Evolutionary conservation across 164 flowering plant genomes (phyloP).

Genomic region (Euptelea pleiosperma): DNA sequence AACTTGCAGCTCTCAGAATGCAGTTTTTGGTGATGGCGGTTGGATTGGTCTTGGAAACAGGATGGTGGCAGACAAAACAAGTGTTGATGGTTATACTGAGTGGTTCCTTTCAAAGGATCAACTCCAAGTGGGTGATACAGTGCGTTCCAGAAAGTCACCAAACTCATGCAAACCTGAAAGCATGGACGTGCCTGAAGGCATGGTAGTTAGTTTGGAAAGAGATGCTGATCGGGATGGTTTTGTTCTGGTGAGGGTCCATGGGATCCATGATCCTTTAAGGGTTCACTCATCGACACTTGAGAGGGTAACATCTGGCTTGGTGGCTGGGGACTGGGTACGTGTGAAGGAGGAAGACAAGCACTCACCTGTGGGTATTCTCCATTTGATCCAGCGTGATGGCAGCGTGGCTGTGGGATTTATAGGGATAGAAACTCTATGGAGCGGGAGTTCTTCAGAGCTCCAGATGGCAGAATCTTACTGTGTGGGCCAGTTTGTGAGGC

Average conservation of each 20-base stretch:
- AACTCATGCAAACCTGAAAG: slow-evolving; percentile 62
- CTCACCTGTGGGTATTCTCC: slow-evolving; percentile 83
- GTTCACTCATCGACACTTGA: slow-evolving; percentile 59
- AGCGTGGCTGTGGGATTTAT: slow-evolving; percentile 60
- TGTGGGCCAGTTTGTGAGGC: slow-evolving; percentile 79
- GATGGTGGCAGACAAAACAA: slow-evolving; percentile 26
- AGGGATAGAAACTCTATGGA: slow-evolving; percentile 79
- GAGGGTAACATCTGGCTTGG: slow-evolving; percentile 74
- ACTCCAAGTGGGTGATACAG: slow-evolving; percentile 74
- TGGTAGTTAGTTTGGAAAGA: slow-evolving; percentile 64
- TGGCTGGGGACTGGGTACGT: slow-evolving; percentile 91
- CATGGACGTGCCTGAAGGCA: slow-evolving; percentile 80
- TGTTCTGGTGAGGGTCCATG: slow-evolving; percentile 75
- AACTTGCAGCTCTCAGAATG: slow-evolving; percentile 61
- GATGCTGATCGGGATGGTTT: slow-evolving; percentile 45
- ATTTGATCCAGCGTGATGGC: slow-evolving; percentile 69
- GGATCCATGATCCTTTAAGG: slow-evolving; percentile 81
- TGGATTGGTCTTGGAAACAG: slow-evolving; percentile 40
- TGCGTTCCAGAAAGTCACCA: slow-evolving; percentile 73
- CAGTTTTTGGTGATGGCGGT: slow-evolving; percentile 36
- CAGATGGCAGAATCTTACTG: slow-evolving; percentile 77
- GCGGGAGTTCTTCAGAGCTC: slow-evolving; percentile 56
- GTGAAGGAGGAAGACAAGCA: slow-evolving; percentile 64
- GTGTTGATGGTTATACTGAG: slow-evolving; percentile 43
- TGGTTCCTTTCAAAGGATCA: slow-evolving; percentile 81